Evolutionary conservation across 176 grass and related monocot species (phyloP), one percentile per base, ranked within the genome.

Genomic region (Raddia distichophylla): DNA sequence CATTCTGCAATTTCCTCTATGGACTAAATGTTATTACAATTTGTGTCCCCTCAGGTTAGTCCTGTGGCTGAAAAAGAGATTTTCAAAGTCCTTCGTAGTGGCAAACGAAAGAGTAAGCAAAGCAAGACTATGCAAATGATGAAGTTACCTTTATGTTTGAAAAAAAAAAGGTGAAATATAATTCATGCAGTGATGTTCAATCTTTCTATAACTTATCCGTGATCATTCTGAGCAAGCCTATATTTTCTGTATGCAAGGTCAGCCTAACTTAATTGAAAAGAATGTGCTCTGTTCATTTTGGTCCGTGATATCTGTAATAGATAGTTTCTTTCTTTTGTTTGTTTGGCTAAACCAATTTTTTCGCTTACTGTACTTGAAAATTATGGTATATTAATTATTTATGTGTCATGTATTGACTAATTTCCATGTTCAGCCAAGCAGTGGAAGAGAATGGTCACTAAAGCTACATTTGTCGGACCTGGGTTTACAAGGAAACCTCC

Each of bases 361-460:
- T 5, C 35, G 54, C 11, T 79, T 19, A n/a, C 43, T 3, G 35
- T 35, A 53, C 14, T 72, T 72, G 20, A 53, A 53, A 72, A 53
- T 35, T 53, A 35, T 35, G 69, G 27, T 6, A 71, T 34, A 62
- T 22, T 62, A 33, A 19, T 60, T 62, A 62, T 62, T 62, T 33
- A 62, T 33, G 63, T 54, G 18, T 34, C 55, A 19, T 56, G 2
- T 73, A 18, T 15, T 33, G 14, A 53, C n/a, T 32, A 44, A 22
- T 49, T 88, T 53, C 76, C 17, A 40, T 49, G 48, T 84, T 22
- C 87, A 95, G 93, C 87, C 27, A 95, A 95, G 48, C 93, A 95
- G 40, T 92, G 93, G 93, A 95, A 95, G 85, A 90, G 93, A 92
- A 92, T 95, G 87, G 93, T 95, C 32, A 95, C 93, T 5, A 95